These are phyloP conservation scores for Pseudogymnoascus sp. DNA, from an alignment of 2,329 filamentous ascomycete species.

Conservation along the genomic window DNA sequence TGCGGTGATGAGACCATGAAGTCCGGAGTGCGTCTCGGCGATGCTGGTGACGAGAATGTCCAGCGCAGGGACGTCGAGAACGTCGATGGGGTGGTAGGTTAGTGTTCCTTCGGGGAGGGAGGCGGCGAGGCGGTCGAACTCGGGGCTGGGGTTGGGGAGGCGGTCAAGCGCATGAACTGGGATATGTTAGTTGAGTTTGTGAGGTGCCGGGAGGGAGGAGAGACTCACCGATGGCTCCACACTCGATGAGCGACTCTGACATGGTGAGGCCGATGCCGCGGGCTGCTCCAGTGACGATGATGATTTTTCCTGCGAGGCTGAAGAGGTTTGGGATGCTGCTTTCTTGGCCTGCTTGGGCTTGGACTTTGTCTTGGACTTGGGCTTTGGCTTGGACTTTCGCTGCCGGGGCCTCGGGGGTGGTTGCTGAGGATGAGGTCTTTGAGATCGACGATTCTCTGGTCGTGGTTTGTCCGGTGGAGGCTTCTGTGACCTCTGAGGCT, in stretches of 20 bases:
- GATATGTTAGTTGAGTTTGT: neutral
- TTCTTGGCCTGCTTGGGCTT: neutral
- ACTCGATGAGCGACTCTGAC: neutral
- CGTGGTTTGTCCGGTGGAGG: neutral
- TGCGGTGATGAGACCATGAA: conserved; percentile 70
- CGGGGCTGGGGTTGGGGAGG: neutral
- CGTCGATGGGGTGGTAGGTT: conserved; percentile 68
- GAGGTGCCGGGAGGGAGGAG: no score
- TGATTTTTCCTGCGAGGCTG: conserved; percentile 77
- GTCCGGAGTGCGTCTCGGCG: conserved; percentile 57
- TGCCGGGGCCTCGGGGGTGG: neutral
- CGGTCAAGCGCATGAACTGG: neutral
- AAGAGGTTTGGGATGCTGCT: conserved; percentile 43
- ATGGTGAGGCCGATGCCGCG: conserved; percentile 61
- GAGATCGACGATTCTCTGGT: neutral
- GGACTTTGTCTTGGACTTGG: neutral
- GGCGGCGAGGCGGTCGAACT: conserved; percentile 46
- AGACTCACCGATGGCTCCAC: neutral
- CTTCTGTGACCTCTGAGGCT: neutral
- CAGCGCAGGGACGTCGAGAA: conserved; percentile 61
- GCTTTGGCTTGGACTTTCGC: neutral
- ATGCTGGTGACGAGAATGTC: conserved; percentile 62
- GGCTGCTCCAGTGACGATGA: conserved; percentile 77
- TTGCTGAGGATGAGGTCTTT: neutral
- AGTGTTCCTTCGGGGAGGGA: conserved; percentile 40